Conservation (phyloP, 1,139 yeast species). For the Yamadazyma mexicana region DNA sequence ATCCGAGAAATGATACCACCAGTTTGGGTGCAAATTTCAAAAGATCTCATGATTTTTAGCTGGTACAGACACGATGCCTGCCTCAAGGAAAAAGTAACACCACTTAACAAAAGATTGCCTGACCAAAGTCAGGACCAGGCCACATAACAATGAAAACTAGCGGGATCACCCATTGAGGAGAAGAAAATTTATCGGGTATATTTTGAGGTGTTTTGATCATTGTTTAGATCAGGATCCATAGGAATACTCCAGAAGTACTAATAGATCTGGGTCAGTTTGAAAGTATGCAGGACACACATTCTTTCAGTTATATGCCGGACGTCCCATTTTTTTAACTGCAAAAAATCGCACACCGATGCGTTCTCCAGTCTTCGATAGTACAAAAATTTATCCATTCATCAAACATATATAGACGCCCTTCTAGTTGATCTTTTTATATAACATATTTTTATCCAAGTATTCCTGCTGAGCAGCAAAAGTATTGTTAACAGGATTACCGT, state of each 20-base stretch:
- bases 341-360: too few species aligned
- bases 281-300: too few species aligned
- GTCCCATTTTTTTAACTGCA: too few species aligned
- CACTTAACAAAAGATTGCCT: neutral
- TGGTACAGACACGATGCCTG: neutral
- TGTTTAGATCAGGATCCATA: too few species aligned
- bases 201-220: too few species aligned
- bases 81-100: constrained; percentile 3
- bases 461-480: constrained; percentile 55
- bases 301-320: too few species aligned
- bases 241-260: too few species aligned
- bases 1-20: neutral
- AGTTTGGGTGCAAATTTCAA: neutral
- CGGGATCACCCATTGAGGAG: neutral
- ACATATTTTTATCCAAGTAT: constrained; percentile 38
- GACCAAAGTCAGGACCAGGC: neutral
- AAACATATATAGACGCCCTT: neutral
- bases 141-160: neutral
- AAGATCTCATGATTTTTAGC: neutral
- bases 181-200: neutral
- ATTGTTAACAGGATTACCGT: constrained; percentile 52
- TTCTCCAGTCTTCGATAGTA: neutral
- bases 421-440: constrained; percentile 9
- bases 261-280: too few species aligned
- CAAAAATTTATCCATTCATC: neutral